These are phyloP conservation scores for Malassezia vespertilionis DNA, from an alignment of 1,284 basidiomycete genomes.

Conservation along the genomic window DNA sequence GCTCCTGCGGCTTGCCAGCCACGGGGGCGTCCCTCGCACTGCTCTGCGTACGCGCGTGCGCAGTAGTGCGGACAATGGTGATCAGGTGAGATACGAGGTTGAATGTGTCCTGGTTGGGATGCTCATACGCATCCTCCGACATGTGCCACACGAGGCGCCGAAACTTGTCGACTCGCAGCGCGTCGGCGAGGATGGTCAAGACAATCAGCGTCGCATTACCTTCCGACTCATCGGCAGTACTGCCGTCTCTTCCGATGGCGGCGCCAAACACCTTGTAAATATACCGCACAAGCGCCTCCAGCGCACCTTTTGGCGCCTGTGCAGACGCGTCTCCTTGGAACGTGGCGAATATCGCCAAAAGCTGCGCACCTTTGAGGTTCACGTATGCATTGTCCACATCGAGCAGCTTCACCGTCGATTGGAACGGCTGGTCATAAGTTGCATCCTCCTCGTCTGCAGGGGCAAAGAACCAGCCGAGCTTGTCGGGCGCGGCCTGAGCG, in stretches of 20 bases:
- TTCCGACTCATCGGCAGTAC: conserved; percentile 27
- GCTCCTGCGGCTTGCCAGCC: conserved; percentile 61
- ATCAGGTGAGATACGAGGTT: too few species aligned
- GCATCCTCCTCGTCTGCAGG: conserved; percentile 48
- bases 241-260: not conserved
- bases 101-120: too few species aligned
- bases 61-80: too few species aligned
- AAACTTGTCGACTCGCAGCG: conserved; percentile 70
- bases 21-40: not conserved
- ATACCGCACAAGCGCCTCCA: conserved; percentile 7
- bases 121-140: too few species aligned
- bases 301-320: not conserved
- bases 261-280: conserved; percentile 7
- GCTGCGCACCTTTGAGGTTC: conserved; percentile 75
- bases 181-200: conserved; percentile 74
- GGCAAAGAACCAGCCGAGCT: conserved; percentile 44
- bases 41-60: conserved; percentile 24
- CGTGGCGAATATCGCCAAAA: conserved; percentile 52
- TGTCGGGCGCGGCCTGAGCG: conserved; percentile 55
- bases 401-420: conserved; percentile 69
- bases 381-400: conserved; percentile 85
- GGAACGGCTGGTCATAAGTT: conserved; percentile 73
- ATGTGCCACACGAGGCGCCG: conserved; percentile 55
- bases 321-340: conserved; percentile 12
- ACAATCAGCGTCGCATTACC: conserved; percentile 71